Conservation (phyloP, 202 grass and related monocot species). For the Musa balbisiana region DNA sequence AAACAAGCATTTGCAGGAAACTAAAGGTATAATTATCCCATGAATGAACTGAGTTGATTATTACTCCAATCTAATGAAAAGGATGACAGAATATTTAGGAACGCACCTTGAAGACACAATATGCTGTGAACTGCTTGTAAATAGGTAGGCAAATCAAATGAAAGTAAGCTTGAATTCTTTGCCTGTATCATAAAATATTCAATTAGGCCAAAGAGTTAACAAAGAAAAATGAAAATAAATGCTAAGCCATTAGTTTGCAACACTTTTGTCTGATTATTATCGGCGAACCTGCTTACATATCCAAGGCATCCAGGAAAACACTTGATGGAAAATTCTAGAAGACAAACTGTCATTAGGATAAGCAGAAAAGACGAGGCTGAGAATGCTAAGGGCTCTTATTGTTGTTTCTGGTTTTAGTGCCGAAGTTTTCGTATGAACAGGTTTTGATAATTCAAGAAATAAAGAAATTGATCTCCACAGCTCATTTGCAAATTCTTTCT, state of each 20-base stretch:
- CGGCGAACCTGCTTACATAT: slow-evolving; percentile 60
- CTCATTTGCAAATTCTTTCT: slow-evolving; percentile 34
- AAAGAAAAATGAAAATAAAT: slow-evolving; percentile 23
- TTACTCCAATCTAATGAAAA: background rate
- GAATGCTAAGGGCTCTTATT: slow-evolving; percentile 57
- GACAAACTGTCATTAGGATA: slow-evolving; percentile 43
- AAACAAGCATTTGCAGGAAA: background rate
- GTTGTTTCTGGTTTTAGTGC: slow-evolving; percentile 48
- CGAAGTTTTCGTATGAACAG: slow-evolving; percentile 31
- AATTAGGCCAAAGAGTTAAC: slow-evolving; percentile 25
- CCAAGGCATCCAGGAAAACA: slow-evolving; percentile 82
- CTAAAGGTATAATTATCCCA: too few relatives aligned
- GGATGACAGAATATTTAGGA: slow-evolving; percentile 4
- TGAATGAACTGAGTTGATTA: background rate
- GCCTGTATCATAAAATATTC: slow-evolving; percentile 32
- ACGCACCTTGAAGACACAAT: slow-evolving; percentile 70
- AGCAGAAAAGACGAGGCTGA: slow-evolving; percentile 46
- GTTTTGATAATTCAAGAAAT: slow-evolving; percentile 50
- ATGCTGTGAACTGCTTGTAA: slow-evolving; percentile 75
- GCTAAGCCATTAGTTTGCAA: background rate
- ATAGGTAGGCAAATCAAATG: slow-evolving; percentile 47
- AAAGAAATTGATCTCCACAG: slow-evolving; percentile 36
- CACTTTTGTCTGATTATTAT: background rate
- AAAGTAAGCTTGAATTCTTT: slow-evolving; percentile 34
- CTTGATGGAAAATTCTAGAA: slow-evolving; percentile 58